Base-by-base conservation (phyloP, 768 basidiomycete species). In the Calocera cornea region DNA sequence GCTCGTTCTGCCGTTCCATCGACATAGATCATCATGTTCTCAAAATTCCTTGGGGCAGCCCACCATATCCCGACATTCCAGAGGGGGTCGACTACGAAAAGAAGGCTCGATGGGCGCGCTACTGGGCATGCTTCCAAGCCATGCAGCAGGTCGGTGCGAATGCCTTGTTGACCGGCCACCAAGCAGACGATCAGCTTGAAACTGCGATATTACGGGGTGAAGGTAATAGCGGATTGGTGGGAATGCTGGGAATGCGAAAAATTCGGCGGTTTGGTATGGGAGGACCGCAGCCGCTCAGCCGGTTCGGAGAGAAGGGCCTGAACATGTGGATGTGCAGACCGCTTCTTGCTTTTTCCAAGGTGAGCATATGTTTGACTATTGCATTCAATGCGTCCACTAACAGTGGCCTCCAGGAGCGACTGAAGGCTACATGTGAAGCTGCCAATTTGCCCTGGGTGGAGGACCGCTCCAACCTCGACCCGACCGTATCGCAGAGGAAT, bases 221-320 rank as follows among this genome's bases (percentile, higher is more conserved):
- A 8, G 31, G 14, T 7, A 68, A 64, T 22, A 67, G 64, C 73
- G 87, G n/a, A 24, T n/a, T 68, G 47, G 66, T 82, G 17, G 88
- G 87, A 0, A 82, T 85, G 0, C 82, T 82, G 12, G 90, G 87
- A 2, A 92, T 92, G 87, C 80, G 82, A 41, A 77, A 77, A 1
- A 77, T 80, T 60, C 82, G 91, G 12, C 80, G 89, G 50, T 90
- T 86, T 85, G 91, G 91, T 1, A 93, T 93, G 91, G 88, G 89
- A 3, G 65, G 72, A 70, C 44, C 72, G 70, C 0, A 71, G 76
- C 24, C 72, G 74, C 2, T 66, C 73, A 5, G 73, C 82, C 34
- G 77, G 77, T 5, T 82, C 76, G 73, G 76, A 78, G 63, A 87
- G 86, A 78, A 77, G 38, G 89, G 89, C 5, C 83, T 92, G 83